Conservation (phyloP, 2,329 filamentous ascomycete genomes). For the Pezizomycotina sp. region DNA sequence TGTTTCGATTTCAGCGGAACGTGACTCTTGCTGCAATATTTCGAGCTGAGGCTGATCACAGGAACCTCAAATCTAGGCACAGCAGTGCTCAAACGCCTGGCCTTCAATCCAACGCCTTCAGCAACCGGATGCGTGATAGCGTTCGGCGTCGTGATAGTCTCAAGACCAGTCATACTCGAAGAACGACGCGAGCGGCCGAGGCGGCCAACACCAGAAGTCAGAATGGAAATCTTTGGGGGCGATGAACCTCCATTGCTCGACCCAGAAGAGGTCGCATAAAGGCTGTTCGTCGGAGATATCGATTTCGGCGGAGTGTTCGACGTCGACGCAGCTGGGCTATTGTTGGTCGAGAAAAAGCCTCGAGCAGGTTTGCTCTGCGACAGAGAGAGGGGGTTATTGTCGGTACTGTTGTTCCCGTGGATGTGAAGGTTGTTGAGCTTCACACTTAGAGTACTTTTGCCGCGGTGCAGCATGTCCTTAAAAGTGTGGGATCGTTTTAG, state of each 20-base stretch:
- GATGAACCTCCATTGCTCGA: conserved; percentile 19
- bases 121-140: conserved; percentile 40
- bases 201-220: conserved; percentile 19
- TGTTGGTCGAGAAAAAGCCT: conserved; percentile 31
- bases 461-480: conserved; percentile 5
- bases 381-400: conserved; percentile 23
- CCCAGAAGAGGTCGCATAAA: conserved; percentile 24
- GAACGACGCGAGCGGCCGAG: conserved; percentile 29
- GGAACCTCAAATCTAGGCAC: conserved; percentile 51
- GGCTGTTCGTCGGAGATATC: conserved; percentile 38
- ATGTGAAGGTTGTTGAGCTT: conserved; percentile 33
- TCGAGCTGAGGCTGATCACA: conserved; percentile 52
- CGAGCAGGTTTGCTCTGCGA: conserved; percentile 19
- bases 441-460: conserved; percentile 14
- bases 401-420: conserved; percentile 32
- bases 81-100: conserved; percentile 58
- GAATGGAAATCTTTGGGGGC: conserved; percentile 18
- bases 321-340: conserved; percentile 8
- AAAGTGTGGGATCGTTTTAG: too few relatives aligned
- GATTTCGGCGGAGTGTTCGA: conserved; percentile 34
- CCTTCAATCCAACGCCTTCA: conserved; percentile 58
- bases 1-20: conserved; percentile 36
- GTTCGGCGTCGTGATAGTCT: conserved; percentile 26
- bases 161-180: conserved; percentile 36
- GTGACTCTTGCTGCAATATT: conserved; percentile 50